Evolutionary conservation across 169 alveolate genomes (phyloP).

Genomic region (Pseudocohnilembus persalinus): DNA sequence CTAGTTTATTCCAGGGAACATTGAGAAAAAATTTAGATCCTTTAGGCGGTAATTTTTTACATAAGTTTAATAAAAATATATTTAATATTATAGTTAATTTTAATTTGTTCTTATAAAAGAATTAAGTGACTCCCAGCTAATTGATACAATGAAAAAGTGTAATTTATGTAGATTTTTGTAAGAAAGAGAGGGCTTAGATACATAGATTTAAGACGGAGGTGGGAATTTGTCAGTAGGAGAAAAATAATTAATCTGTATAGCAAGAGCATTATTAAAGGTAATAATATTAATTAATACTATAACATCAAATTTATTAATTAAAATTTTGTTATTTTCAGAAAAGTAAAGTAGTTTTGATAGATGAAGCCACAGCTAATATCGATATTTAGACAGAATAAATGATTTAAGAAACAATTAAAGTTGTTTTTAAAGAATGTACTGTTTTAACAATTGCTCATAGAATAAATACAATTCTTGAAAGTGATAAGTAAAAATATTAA

Average conservation of each 20-base stretch:
- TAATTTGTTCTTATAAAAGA: background rate
- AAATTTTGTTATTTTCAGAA: conserved; percentile 2
- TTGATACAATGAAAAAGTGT: conserved; percentile 56
- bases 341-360: conserved; percentile 50
- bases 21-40: conserved; percentile 82
- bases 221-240: conserved; percentile 81
- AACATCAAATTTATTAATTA: too few species aligned
- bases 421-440: conserved; percentile 75
- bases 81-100: too few species aligned
- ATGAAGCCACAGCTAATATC: conserved; percentile 73
- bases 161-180: conserved; percentile 49
- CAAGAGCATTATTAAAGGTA: conserved; percentile 67
- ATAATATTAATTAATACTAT: background rate
- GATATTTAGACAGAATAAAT: conserved; percentile 60
- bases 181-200: conserved; percentile 42
- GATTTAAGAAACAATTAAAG: conserved; percentile 63
- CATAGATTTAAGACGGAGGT: conserved; percentile 68
- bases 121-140: conserved; percentile 56
- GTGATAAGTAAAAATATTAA: conserved; percentile 58
- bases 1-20: conserved; percentile 75
- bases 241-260: conserved; percentile 76
- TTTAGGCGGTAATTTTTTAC: background rate
- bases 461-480: conserved; percentile 81
- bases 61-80: background rate
- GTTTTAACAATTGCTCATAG: conserved; percentile 89